phyloP scores from a whole-genome alignment of 2,329 filamentous ascomycete species.

The Trichoderma sp. region DNA sequence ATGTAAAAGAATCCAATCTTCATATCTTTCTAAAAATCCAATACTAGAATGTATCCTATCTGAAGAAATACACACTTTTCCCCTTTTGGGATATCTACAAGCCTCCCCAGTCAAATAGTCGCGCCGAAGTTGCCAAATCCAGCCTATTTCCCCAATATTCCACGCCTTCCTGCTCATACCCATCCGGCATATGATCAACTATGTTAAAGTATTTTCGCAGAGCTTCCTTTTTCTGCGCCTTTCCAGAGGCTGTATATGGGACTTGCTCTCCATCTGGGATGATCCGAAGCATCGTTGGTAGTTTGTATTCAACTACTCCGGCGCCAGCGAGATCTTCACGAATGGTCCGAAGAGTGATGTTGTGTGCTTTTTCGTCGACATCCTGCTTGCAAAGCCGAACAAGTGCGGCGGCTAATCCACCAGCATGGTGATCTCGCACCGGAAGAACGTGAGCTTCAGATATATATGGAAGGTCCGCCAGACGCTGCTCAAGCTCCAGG shows the following conservation, averaged over 20 bases:
- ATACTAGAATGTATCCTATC: not conserved
- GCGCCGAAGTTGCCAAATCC: not conserved
- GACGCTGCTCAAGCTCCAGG: not conserved
- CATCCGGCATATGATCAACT: not conserved
- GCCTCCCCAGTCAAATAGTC: not conserved
- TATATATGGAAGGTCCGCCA: not conserved
- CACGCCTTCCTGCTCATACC: not conserved
- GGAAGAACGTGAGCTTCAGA: not conserved
- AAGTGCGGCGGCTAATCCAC: not conserved
- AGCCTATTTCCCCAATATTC: not conserved
- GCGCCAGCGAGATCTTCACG: not conserved
- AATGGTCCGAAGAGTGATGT: not conserved
- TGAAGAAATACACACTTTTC: fast-evolving
- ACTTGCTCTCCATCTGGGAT: not conserved
- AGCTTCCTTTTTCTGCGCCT: not conserved
- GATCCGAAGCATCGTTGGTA: not conserved
- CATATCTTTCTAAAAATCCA: not conserved
- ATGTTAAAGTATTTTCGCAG: not conserved
- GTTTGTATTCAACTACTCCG: not conserved
- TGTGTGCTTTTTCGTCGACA: not conserved
- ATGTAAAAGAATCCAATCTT: not conserved
- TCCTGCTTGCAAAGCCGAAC: not conserved
- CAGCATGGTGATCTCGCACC: not conserved
- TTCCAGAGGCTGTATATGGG: not conserved
- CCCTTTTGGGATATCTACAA: not conserved